Evolutionary conservation across 2,329 filamentous ascomycete genomes (phyloP).

Genomic region (Aspergillus bombycis): DNA sequence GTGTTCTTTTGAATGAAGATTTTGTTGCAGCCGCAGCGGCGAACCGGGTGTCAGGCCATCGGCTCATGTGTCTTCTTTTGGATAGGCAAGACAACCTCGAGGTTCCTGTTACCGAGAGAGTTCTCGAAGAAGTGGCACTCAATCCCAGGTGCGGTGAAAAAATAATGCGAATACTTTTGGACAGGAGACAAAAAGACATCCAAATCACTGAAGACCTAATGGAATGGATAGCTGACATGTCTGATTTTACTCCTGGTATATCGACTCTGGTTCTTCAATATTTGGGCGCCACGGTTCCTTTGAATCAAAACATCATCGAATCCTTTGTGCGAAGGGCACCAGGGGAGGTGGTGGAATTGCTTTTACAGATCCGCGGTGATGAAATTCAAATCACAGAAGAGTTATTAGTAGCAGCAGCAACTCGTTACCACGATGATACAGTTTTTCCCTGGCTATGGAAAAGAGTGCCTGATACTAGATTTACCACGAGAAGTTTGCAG

Average conservation of each 20-base stretch:
- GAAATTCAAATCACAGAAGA: not conserved
- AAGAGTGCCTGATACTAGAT: not conserved
- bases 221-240: rapidly evolving
- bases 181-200: not conserved
- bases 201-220: not conserved
- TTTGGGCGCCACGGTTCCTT: not conserved
- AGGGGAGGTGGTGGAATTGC: not conserved
- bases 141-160: not conserved
- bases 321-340: too few relatives aligned
- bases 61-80: not conserved
- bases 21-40: not conserved
- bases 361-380: not conserved
- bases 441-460: not conserved
- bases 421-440: rapidly evolving
- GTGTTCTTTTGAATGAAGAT: not conserved
- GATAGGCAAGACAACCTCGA: not conserved
- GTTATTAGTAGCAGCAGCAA: not conserved
- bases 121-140: rapidly evolving
- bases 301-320: rapidly evolving
- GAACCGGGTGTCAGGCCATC: rapidly evolving
- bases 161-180: not conserved
- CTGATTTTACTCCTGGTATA: rapidly evolving
- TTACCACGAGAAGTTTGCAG: not conserved
- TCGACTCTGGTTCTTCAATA: not conserved
- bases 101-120: not conserved